Evolutionary conservation across 805 yeast species (phyloP).

Genomic region (Zygosaccharomyces rouxii): DNA sequence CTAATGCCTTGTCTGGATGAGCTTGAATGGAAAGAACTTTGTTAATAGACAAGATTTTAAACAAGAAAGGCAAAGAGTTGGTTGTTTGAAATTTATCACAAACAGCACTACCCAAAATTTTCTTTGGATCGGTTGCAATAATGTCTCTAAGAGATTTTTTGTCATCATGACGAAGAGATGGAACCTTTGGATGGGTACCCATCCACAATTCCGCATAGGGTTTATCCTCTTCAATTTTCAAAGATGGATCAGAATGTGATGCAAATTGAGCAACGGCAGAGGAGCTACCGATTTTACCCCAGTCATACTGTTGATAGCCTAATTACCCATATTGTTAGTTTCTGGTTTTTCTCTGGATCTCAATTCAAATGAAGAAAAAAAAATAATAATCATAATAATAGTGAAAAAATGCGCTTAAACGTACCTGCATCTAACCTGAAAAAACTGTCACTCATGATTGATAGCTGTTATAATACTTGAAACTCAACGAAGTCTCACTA

Average conservation of each 20-base stretch:
- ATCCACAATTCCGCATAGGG: conserved; percentile 99
- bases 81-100: conserved; percentile 60
- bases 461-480: background rate
- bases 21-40: conserved; percentile 96
- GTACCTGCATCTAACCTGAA: conserved; percentile 41
- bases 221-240: conserved; percentile 60
- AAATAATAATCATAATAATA: background rate
- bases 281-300: conserved; percentile 80
- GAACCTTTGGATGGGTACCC: conserved; percentile 96
- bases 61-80: conserved; percentile 81
- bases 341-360: background rate
- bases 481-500: background rate
- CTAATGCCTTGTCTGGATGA: conserved; percentile 90
- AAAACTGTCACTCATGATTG: conserved; percentile 33
- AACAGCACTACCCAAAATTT: conserved; percentile 54
- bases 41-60: conserved; percentile 88
- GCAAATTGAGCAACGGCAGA: conserved; percentile 92
- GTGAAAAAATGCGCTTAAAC: conserved; percentile 10
- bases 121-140: conserved; percentile 54
- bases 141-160: conserved; percentile 64
- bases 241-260: conserved; percentile 56
- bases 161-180: conserved; percentile 55
- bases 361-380: background rate
- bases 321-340: conserved; percentile 13
- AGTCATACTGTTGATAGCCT: conserved; percentile 77